Conservation (phyloP, 495 filamentous ascomycete genomes). For the Penicillium paradoxum region DNA sequence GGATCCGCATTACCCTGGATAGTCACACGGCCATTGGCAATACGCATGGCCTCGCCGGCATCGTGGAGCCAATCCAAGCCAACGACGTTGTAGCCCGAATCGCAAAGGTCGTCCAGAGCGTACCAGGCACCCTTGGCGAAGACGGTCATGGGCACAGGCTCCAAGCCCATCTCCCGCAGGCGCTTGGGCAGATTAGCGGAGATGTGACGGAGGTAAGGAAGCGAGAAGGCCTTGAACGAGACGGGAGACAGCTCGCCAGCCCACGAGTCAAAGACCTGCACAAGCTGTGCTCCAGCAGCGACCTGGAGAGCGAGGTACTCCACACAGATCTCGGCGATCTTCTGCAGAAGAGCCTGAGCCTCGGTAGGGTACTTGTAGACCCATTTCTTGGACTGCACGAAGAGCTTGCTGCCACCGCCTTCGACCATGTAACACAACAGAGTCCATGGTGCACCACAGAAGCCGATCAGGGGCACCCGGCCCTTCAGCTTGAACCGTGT, state of each 20-base stretch:
- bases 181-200: conserved; percentile 67
- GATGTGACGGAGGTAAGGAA: conserved; percentile 83
- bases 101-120: conserved; percentile 79
- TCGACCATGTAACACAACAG: conserved; percentile 98
- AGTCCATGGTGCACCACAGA: conserved; percentile 96
- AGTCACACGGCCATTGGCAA: conserved; percentile 70
- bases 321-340: conserved; percentile 87
- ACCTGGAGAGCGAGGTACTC: conserved; percentile 93
- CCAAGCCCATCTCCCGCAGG: conserved; percentile 65
- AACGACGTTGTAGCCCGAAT: conserved; percentile 87
- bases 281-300: conserved; percentile 79
- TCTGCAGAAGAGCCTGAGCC: conserved; percentile 74
- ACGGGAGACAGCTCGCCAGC: conserved; percentile 85
- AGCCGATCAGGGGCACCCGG: conserved; percentile 90
- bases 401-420: conserved; percentile 90
- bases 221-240: conserved; percentile 74
- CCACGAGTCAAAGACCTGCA: conserved; percentile 99
- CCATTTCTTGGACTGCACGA: conserved; percentile 89
- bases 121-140: conserved; percentile 99
- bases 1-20: conserved; percentile 96
- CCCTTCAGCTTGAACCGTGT: conserved; percentile 84
- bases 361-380: conserved; percentile 83
- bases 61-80: conserved; percentile 94
- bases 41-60: conserved; percentile 72
- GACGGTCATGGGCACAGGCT: conserved; percentile 92